phyloP scores from a whole-genome alignment of 2,329 filamentous ascomycete species.

The Simplicillium sp. region DNA sequence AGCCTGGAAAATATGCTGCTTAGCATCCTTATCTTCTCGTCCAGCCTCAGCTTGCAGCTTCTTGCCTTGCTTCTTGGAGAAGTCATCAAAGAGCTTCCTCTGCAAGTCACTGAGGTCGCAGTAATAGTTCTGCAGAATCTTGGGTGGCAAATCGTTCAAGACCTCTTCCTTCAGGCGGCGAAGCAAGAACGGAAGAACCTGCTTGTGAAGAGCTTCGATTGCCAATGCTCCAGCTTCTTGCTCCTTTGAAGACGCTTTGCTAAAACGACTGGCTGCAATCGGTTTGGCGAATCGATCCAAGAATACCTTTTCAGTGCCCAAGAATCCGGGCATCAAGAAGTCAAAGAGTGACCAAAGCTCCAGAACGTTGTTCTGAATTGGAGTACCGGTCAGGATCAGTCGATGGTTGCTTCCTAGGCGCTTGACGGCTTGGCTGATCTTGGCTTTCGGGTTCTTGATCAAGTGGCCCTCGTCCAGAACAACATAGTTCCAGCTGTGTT shows the following conservation, averaged over 20 bases:
- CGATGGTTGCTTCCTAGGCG: constrained; percentile 83
- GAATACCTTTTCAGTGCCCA: constrained; percentile 93
- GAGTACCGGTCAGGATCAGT: constrained; percentile 90
- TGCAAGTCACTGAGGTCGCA: constrained; percentile 95
- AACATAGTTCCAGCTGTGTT: constrained; percentile 92
- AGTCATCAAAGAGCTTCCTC: constrained; percentile 91
- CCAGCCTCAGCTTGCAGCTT: constrained; percentile 77
- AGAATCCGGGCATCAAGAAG: constrained; percentile 97
- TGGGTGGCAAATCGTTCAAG: constrained; percentile 87
- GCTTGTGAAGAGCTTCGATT: constrained; percentile 97
- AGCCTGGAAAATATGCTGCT: constrained; percentile 98
- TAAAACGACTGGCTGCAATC: constrained; percentile 87
- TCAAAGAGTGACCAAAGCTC: constrained; percentile 98
- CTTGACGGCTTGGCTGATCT: constrained; percentile 91
- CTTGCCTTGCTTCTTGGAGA: constrained; percentile 86
- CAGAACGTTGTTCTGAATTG: constrained; percentile 95
- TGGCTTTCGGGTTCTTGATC: constrained; percentile 98
- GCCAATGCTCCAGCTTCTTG: constrained; percentile 94
- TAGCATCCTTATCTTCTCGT: constrained; percentile 80
- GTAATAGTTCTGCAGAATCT: constrained; percentile 99
- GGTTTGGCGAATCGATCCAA: constrained; percentile 90
- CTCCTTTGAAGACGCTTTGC: constrained; percentile 95
- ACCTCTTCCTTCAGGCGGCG: constrained; percentile 97
- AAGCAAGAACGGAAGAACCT: constrained; percentile 91
- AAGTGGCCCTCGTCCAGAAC: constrained; percentile 95